Evolutionary conservation across 768 basidiomycete genomes (phyloP).

Genomic region (Hericium erinaceus): DNA sequence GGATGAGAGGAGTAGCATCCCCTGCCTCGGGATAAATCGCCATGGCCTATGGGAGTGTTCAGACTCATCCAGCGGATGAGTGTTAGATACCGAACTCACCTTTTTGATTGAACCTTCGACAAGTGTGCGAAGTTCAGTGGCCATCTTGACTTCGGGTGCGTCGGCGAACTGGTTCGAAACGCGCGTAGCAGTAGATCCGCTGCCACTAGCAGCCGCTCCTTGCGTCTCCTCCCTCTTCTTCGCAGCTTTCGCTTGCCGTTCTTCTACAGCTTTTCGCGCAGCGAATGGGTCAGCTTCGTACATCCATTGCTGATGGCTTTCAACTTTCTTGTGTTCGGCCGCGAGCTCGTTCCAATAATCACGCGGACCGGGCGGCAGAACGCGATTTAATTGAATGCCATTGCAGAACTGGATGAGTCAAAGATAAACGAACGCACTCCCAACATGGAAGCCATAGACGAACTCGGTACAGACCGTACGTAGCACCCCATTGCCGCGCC

Average conservation of each 20-base stretch:
- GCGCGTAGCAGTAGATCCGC: slow-evolving; percentile 5
- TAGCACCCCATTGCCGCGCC: slow-evolving; percentile 88
- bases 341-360: slow-evolving; percentile 83
- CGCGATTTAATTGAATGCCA: slow-evolving; percentile 58
- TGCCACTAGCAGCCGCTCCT: slow-evolving; percentile 8
- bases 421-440: slow-evolving; percentile 5
- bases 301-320: slow-evolving; percentile 76
- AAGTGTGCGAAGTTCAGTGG: slow-evolving; percentile 57
- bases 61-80: slow-evolving; percentile 3
- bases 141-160: slow-evolving; percentile 79
- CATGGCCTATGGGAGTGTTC: slow-evolving; percentile 32
- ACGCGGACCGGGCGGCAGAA: slow-evolving; percentile 75
- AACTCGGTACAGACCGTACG: slow-evolving; percentile 81
- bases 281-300: slow-evolving; percentile 82
- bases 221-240: slow-evolving; percentile 31
- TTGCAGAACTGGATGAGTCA: slow-evolving; percentile 54
- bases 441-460: slow-evolving; percentile 24
- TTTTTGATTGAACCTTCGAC: slow-evolving; percentile 78
- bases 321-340: slow-evolving; percentile 55
- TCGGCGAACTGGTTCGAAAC: slow-evolving; percentile 32
- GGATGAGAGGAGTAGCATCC: slow-evolving; percentile 24
- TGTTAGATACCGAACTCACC: slow-evolving; percentile 28
- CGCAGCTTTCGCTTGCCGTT: slow-evolving; percentile 50
- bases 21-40: slow-evolving; percentile 40
- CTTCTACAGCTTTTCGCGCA: slow-evolving; percentile 56